These are phyloP conservation scores for Exutisphaerella laricina DNA, from an alignment of 2,329 filamentous ascomycete genomes.

Conservation along the genomic window DNA sequence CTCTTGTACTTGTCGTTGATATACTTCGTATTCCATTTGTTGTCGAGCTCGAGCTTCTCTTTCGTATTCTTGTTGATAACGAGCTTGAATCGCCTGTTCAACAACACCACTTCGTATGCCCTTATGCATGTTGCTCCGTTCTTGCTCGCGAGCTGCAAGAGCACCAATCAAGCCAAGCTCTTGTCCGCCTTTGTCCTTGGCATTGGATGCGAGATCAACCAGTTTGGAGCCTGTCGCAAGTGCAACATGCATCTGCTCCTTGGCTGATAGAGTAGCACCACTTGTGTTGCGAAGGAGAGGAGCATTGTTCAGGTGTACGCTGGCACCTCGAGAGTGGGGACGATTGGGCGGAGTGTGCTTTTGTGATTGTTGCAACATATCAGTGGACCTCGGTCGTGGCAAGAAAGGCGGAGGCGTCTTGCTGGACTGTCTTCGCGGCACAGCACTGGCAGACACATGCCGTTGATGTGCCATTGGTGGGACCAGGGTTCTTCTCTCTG, in stretches of 20 bases:
- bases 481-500: conserved; percentile 25
- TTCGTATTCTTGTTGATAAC: conserved; percentile 47
- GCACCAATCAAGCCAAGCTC: conserved; percentile 61
- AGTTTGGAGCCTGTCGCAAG: conserved; percentile 72
- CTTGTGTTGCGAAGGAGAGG: conserved; percentile 36
- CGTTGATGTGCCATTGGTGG: conserved; percentile 26
- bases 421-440: conserved; percentile 24
- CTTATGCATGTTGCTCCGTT: conserved; percentile 65
- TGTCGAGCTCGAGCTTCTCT: conserved; percentile 37
- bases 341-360: conserved; percentile 28
- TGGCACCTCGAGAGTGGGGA: conserved; percentile 30
- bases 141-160: conserved; percentile 73
- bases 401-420: conserved; percentile 40
- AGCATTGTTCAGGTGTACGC: conserved; percentile 15
- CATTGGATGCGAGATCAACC: conserved; percentile 57
- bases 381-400: conserved; percentile 38
- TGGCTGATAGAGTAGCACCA: conserved; percentile 65
- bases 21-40: conserved; percentile 34
- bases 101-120: conserved; percentile 62
- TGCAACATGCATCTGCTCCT: conserved; percentile 85
- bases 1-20: conserved; percentile 27
- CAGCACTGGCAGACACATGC: conserved; percentile 17
- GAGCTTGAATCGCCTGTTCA: conserved; percentile 58
- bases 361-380: conserved; percentile 37
- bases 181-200: conserved; percentile 35